A percentile compares a stretch with the other conserved stretches of the same genome.
These are phyloP conservation scores for Beta corolliflora DNA, from an alignment of 179 eudicot genomes.

Conservation along the genomic window DNA sequence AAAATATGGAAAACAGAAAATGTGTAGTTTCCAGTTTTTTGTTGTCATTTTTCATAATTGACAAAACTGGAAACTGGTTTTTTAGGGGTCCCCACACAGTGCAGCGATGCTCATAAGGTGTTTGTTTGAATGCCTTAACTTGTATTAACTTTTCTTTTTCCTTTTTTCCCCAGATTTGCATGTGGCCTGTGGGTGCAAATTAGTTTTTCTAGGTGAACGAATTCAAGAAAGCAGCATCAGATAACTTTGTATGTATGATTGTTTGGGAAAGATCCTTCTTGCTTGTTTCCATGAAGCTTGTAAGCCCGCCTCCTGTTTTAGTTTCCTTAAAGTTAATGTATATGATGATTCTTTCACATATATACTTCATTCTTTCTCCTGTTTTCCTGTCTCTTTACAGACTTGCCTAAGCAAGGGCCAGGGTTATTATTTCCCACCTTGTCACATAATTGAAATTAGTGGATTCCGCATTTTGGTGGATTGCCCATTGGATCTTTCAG, in stretches of 20 bases:
- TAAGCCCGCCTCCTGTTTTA: conserved; percentile 26
- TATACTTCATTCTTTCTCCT: background rate
- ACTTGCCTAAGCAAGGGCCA: conserved; percentile 76
- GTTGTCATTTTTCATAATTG: too few species aligned
- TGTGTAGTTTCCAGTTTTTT: too few species aligned
- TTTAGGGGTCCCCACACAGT: too few species aligned
- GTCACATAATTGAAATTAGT: conserved; percentile 57
- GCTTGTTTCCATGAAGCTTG: conserved; percentile 38
- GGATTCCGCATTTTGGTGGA: conserved; percentile 73
- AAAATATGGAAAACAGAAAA: too few species aligned
- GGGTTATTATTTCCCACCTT: conserved; percentile 74
- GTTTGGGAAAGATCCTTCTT: background rate
- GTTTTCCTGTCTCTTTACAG: conserved; percentile 33
- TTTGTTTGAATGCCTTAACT: background rate
- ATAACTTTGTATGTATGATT: background rate
- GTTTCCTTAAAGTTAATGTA: background rate
- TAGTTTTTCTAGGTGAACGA: background rate
- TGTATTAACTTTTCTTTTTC: too few species aligned
- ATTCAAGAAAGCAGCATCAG: background rate
- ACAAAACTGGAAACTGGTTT: too few species aligned
- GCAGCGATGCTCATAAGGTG: background rate
- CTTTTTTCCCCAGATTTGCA: background rate
- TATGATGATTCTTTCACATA: background rate
- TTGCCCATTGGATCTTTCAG: conserved; percentile 88
- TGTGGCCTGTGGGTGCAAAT: background rate